Conservation (phyloP, 331 rosid species). For the Spiraea crenata region DNA sequence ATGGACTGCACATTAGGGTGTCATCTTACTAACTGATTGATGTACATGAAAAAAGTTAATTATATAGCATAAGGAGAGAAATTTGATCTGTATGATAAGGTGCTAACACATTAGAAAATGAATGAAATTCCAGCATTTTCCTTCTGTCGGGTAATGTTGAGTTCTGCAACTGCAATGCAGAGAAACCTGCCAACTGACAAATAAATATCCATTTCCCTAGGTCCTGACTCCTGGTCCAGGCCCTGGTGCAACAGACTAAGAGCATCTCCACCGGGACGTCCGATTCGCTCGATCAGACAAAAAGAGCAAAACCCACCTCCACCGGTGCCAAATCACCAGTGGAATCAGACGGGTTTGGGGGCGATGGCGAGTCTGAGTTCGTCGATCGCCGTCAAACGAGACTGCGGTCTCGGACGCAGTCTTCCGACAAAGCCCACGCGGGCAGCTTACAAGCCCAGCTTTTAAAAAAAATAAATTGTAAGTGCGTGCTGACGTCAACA, state of each 20-base stretch:
- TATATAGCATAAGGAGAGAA: conserved; percentile 1
- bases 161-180: not conserved
- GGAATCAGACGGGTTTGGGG: no score
- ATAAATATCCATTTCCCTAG: not conserved
- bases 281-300: no score
- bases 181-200: not conserved
- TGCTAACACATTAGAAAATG: conserved; percentile 51
- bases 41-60: conserved; percentile 47
- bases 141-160: conserved; percentile 8
- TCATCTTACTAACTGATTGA: conserved; percentile 50
- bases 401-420: no score
- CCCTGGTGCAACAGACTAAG: not conserved
- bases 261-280: no score
- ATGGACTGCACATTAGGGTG: conserved; percentile 86
- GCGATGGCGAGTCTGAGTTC: no score
- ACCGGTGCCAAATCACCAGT: no score
- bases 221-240: not conserved
- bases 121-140: conserved; percentile 37
- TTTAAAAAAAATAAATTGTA: no score
- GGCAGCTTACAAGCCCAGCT: no score
- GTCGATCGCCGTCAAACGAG: no score
- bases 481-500: no score
- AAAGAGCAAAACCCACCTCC: no score
- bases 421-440: no score
- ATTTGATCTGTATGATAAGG: conserved; percentile 31